Evolutionary conservation across 2,329 filamentous ascomycete genomes (phyloP).

Genomic region (Colletotrichum cordylinicola): DNA sequence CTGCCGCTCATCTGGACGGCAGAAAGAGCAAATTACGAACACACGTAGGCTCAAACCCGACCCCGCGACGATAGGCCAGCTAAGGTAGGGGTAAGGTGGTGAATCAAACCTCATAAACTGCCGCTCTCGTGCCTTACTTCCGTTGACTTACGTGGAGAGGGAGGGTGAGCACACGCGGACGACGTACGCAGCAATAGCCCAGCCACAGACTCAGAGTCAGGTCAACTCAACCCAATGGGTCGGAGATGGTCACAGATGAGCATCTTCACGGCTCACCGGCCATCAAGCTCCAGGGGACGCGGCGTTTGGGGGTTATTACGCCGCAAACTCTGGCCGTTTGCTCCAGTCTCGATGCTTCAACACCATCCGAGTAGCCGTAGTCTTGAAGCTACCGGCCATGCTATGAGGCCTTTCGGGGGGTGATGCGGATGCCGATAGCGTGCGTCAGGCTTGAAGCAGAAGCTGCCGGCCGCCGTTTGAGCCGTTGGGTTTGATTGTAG

Average conservation of each 20-base stretch:
- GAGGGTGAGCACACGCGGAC: neutral
- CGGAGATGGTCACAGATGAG: neutral
- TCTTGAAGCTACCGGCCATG: neutral
- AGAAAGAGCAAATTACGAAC: neutral
- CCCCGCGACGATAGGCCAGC: neutral
- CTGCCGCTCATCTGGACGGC: neutral
- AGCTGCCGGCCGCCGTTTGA: neutral
- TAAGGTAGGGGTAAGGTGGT: neutral
- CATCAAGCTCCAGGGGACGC: neutral
- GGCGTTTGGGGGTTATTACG: constrained; percentile 5
- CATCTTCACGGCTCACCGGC: neutral
- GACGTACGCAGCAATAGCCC: neutral
- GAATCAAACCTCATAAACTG: neutral
- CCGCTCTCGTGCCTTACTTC: neutral
- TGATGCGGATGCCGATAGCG: neutral
- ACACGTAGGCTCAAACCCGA: neutral
- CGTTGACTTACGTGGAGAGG: neutral
- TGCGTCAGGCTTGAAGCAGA: neutral
- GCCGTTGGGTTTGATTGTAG: neutral
- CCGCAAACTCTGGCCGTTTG: neutral
- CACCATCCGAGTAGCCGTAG: neutral
- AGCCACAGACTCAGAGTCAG: neutral
- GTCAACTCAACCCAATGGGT: neutral
- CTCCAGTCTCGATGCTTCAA: neutral
- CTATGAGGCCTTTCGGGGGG: neutral